Conservation (phyloP, 2,329 filamentous ascomycete species). For the Byssothecium circinans region DNA sequence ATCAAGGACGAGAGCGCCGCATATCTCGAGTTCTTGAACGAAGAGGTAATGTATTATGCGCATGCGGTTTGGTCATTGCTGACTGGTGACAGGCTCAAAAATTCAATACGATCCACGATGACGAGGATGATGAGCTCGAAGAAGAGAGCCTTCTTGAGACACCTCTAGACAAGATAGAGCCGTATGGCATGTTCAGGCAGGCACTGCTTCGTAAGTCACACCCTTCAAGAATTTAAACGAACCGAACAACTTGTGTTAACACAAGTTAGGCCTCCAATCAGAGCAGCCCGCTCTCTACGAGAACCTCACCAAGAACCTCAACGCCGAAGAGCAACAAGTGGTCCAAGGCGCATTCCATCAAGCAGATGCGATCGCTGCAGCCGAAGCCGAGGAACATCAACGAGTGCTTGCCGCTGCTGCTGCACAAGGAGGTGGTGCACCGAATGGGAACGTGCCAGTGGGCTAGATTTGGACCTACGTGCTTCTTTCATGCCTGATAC, state of each 20-base stretch:
- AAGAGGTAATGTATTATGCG: slow-evolving; percentile 63
- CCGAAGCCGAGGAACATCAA: slow-evolving; percentile 9
- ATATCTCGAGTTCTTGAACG: slow-evolving; percentile 93
- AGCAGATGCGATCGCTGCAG: slow-evolving; percentile 60
- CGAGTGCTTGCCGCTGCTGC: slow-evolving; percentile 14
- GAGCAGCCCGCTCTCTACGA: slow-evolving; percentile 89
- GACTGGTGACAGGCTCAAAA: slow-evolving; percentile 68
- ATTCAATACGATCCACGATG: slow-evolving; percentile 72
- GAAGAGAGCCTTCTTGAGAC: slow-evolving; percentile 92
- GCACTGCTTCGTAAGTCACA: slow-evolving; percentile 69
- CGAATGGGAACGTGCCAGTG: slow-evolving; percentile 19
- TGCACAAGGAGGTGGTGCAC: slow-evolving; percentile 24
- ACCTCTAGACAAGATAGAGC: slow-evolving; percentile 91
- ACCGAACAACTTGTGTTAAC: slow-evolving; percentile 21
- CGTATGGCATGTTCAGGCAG: slow-evolving; percentile 84
- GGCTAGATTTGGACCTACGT: slow-evolving; percentile 18
- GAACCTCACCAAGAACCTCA: slow-evolving; percentile 75
- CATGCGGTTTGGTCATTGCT: slow-evolving; percentile 21
- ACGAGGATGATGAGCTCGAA: slow-evolving; percentile 87
- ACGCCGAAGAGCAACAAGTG: slow-evolving; percentile 76
- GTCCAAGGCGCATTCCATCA: slow-evolving; percentile 77
- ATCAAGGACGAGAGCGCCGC: slow-evolving; percentile 88
- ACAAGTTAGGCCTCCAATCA: slow-evolving; percentile 74
- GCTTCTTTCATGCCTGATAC: too few relatives aligned
- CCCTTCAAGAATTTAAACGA: background rate